Evolutionary conservation across 2,329 filamentous ascomycete species (phyloP).

Genomic region (Aspergillus awamori): DNA sequence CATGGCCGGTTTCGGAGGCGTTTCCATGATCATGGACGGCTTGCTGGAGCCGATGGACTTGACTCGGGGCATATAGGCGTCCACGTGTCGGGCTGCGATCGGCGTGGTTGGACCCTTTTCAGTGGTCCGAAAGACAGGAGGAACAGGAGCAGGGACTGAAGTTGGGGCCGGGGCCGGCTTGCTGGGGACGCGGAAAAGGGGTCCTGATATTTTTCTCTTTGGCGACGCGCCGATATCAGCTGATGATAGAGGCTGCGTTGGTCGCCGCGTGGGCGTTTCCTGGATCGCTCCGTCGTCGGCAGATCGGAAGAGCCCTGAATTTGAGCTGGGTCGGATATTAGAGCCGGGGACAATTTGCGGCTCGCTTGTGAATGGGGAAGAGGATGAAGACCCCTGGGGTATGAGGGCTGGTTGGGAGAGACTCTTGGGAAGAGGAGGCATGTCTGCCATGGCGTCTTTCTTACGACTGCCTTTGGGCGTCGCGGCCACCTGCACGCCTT

Average conservation of each 20-base stretch:
- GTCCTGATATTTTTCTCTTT: slow-evolving; percentile 17
- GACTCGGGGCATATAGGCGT: slow-evolving; percentile 15
- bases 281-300: slow-evolving; percentile 31
- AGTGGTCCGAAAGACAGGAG: slow-evolving; percentile 21
- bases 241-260: slow-evolving; percentile 28
- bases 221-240: slow-evolving; percentile 17
- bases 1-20: slow-evolving; percentile 27
- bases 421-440: slow-evolving; percentile 32
- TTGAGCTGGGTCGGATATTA: slow-evolving; percentile 30
- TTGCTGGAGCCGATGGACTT: slow-evolving; percentile 8
- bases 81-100: slow-evolving; percentile 28
- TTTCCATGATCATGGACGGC: slow-evolving; percentile 34
- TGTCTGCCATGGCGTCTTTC: slow-evolving; percentile 31
- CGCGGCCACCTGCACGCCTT: slow-evolving; percentile 53
- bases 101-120: slow-evolving; percentile 33
- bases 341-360: slow-evolving; percentile 39
- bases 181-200: slow-evolving; percentile 33
- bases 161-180: slow-evolving; percentile 16
- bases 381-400: slow-evolving; percentile 18
- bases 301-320: slow-evolving; percentile 26
- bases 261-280: slow-evolving; percentile 46
- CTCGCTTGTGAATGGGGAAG: slow-evolving; percentile 33
- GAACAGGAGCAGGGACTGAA: slow-evolving; percentile 7
- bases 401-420: slow-evolving; percentile 35
- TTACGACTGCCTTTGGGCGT: slow-evolving; percentile 47